Conservation (phyloP, 1,284 basidiomycete species). For the Singerocomus inundabilis region DNA sequence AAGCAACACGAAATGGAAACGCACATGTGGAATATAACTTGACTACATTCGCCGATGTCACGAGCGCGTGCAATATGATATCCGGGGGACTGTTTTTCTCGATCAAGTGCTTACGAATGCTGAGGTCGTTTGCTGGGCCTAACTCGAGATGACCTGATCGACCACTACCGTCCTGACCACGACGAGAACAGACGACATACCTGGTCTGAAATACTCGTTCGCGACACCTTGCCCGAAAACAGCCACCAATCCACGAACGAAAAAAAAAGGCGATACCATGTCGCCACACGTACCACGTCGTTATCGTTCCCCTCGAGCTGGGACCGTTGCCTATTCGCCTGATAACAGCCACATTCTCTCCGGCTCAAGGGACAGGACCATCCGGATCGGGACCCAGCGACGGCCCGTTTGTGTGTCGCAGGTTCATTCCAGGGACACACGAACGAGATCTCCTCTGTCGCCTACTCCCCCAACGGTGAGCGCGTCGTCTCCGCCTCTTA, state of each 20-base stretch:
- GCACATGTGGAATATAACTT: conserved; percentile 77
- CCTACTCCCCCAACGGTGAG: too few species aligned
- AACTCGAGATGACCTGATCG: neutral
- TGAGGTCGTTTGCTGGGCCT: conserved; percentile 71
- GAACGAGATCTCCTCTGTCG: too few species aligned
- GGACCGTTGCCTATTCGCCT: too few species aligned
- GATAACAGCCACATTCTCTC: too few species aligned
- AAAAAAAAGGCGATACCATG: neutral
- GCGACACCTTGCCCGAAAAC: conserved; percentile 52
- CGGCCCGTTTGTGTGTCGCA: too few species aligned
- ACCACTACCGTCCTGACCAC: neutral
- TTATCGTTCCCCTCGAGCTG: conserved; percentile 51
- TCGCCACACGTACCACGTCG: conserved; percentile 46
- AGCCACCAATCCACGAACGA: conserved; percentile 25
- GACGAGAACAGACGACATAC: conserved; percentile 34
- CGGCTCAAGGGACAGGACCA: too few species aligned
- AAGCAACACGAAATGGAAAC: conserved; percentile 29
- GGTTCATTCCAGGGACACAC: too few species aligned
- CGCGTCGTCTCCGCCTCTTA: too few species aligned
- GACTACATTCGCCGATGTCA: conserved; percentile 78
- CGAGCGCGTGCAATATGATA: conserved; percentile 77
- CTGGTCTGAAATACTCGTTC: conserved; percentile 80
- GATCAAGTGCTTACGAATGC: conserved; percentile 68
- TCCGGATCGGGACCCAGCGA: too few species aligned
- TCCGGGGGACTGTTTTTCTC: conserved; percentile 81